Percentiles rank a stretch among this genome's conserved stretches.
These are phyloP conservation scores for Vigna nakashimae DNA, from an alignment of 306 rosid species.

Conservation along the genomic window DNA sequence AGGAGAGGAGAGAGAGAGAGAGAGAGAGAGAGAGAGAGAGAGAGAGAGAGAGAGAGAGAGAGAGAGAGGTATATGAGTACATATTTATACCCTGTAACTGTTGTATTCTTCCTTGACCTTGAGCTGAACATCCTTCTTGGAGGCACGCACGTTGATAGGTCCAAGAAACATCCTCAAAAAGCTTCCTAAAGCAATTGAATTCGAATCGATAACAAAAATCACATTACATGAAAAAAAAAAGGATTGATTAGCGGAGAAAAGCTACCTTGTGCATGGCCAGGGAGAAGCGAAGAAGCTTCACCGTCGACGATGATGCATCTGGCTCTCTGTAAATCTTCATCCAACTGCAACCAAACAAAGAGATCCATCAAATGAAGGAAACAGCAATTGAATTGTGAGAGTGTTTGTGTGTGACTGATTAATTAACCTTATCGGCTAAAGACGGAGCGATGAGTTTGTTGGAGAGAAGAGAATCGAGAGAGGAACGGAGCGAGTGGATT, in stretches of 20 bases:
- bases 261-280: conserved; percentile 79
- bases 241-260: background rate
- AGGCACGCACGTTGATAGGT: conserved; percentile 91
- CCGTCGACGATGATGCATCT: conserved; percentile 81
- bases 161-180: conserved; percentile 95
- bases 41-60: background rate
- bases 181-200: conserved; percentile 53
- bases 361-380: background rate
- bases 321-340: conserved; percentile 88
- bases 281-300: conserved; percentile 84
- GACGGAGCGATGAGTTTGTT: conserved; percentile 59
- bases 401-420: background rate
- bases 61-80: background rate
- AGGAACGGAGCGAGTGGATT: conserved; percentile 69
- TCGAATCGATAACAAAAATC: background rate
- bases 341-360: conserved; percentile 50
- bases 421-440: conserved; percentile 65
- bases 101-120: conserved; percentile 99
- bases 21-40: background rate
- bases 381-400: background rate
- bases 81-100: conserved; percentile 70
- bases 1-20: background rate
- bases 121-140: conserved; percentile 83
- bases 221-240: background rate
- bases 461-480: conserved; percentile 62